Evolutionary conservation across 805 yeast species (phyloP), one percentile per base, ranked within the genome.

Genomic region (Sungouiozyma intestinalis): DNA sequence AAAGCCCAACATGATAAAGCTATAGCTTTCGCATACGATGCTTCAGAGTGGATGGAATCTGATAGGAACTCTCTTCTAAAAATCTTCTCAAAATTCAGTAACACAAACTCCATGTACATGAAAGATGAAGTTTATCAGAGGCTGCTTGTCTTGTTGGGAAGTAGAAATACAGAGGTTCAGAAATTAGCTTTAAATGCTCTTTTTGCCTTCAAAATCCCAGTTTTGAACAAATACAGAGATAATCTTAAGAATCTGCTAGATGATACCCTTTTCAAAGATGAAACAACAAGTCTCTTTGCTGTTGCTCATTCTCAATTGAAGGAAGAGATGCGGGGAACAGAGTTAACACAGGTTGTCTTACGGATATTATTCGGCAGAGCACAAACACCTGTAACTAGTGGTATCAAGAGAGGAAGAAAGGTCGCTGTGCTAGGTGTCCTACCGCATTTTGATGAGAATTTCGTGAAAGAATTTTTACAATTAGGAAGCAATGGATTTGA

Each of bases 361-460:
- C 66, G 96, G 49, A 80, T 92, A 19, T 65, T 92, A 16, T 90
- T 81, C 61, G 97, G 97, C 7, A 72, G 94, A 44, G 85, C 87
- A 7, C 94, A 85, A 61, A 72, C 80, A 1, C 69, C 79, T 33
- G 73, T 69, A 42, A 66, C 75, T 1, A 79, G 83, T 57, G 86
- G 85, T 45, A 73, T 79, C 21, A 84, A 84, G 54, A 73, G 76
- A 42, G 79, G 87, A 27, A 73, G 83, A 49, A 82, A 85, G 48
- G 72, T 69, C 51, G 85, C 92, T 7, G 80, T 85, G 7, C 67
- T 85, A 11, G 69, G 79, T 17, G 66, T 78, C 5, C 60, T 85
- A 39, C 80, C 84, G 3, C 76, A 69, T 45, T 66, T 85, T 38
- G 60, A 68, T 3, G 72, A 72, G 15, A 55, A 65, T 4, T 71